Percentiles rank a stretch among this genome's conserved stretches.
These are phyloP conservation scores for Crithidia brevicula DNA, from an alignment of 208 protist species.

Conservation along the genomic window DNA sequence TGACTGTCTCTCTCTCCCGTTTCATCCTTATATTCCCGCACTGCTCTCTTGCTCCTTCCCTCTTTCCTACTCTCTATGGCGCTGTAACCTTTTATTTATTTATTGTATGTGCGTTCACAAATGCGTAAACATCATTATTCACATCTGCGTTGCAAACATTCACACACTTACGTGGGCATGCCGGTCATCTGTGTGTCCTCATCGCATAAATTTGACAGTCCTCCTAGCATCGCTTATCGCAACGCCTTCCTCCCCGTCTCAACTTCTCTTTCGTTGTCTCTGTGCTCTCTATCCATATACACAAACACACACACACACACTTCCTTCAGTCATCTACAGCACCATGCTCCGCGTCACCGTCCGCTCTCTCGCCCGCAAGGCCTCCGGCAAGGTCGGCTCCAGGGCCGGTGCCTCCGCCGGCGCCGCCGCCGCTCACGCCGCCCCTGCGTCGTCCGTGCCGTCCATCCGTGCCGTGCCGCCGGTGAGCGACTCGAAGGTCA, in stretches of 20 bases:
- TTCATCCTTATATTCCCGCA: no score
- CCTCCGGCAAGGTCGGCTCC: slow-evolving; percentile 7
- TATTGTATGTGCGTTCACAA: no score
- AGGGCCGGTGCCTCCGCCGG: slow-evolving; percentile 10
- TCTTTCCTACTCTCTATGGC: no score
- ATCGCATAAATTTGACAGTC: neutral
- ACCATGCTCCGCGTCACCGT: slow-evolving; percentile 31
- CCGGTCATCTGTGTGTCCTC: no score
- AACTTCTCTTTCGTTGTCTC: neutral
- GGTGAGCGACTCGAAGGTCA: slow-evolving; percentile 6
- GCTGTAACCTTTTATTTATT: no score
- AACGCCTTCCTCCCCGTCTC: neutral
- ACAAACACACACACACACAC: no score
- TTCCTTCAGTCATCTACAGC: neutral
- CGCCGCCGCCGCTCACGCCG: neutral
- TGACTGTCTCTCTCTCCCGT: no score
- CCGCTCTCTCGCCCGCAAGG: slow-evolving; percentile 35
- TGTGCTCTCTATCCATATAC: neutral
- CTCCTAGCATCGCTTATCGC: neutral
- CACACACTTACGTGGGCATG: no score
- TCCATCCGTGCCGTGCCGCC: slow-evolving; percentile 12
- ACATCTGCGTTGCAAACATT: no score
- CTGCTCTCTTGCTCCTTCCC: no score
- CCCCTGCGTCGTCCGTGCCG: neutral
- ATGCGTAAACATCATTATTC: no score